These are phyloP conservation scores for Lentinula lateritia DNA, from an alignment of 768 basidiomycete species.

Conservation along the genomic window DNA sequence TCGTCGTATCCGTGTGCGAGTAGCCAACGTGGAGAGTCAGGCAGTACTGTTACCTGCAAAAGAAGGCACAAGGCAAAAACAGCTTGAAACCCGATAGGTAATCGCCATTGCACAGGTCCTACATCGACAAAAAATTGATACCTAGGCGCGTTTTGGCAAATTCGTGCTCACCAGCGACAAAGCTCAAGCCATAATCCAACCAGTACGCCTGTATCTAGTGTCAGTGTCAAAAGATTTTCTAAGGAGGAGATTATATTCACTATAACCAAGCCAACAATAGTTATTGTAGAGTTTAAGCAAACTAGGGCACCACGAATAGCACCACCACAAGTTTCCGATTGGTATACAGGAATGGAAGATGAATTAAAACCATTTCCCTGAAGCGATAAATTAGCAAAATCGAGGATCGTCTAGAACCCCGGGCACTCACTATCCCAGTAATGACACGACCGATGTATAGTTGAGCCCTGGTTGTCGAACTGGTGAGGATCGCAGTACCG, in stretches of 20 bases:
- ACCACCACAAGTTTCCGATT: slow-evolving; percentile 33
- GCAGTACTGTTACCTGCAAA: slow-evolving; percentile 27
- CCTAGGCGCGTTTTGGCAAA: slow-evolving; percentile 16
- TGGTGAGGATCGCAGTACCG: slow-evolving; percentile 32
- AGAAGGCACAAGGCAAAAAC: slow-evolving; percentile 31
- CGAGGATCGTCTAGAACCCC: too few species aligned
- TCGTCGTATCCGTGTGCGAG: slow-evolving; percentile 29
- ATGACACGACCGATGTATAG: slow-evolving; percentile 31
- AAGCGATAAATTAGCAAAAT: not conserved
- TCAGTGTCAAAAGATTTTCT: not conserved
- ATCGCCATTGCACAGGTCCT: slow-evolving; percentile 20
- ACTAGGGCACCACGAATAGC: slow-evolving; percentile 28
- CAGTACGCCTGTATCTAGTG: slow-evolving; percentile 26
- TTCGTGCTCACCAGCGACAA: slow-evolving; percentile 18
- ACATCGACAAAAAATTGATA: not conserved
- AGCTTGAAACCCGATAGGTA: slow-evolving; percentile 30
- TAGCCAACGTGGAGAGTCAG: slow-evolving; percentile 36
- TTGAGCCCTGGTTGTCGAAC: slow-evolving; percentile 32
- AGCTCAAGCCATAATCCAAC: slow-evolving; percentile 36
- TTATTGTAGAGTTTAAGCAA: slow-evolving; percentile 31
- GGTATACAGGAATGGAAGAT: slow-evolving; percentile 34
- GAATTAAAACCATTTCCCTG: slow-evolving; percentile 35
- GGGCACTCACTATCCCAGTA: slow-evolving; percentile 26
- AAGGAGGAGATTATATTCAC: slow-evolving; percentile 16
- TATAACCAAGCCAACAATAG: slow-evolving; percentile 33